Conservation (phyloP, 2,329 filamentous ascomycete genomes). For the Cryphonectria nitschkei region DNA sequence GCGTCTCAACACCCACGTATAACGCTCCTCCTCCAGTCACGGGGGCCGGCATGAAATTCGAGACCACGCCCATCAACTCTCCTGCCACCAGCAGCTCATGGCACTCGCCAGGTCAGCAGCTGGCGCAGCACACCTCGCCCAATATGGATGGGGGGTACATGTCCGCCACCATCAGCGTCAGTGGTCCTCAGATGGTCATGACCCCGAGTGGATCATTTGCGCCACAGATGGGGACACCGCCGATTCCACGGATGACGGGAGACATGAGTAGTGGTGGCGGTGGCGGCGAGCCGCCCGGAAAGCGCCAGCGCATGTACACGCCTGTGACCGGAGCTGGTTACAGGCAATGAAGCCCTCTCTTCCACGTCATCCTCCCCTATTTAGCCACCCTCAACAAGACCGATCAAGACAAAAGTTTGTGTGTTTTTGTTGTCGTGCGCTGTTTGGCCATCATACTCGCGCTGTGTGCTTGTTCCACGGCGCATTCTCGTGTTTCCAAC, state of each 20-base stretch:
- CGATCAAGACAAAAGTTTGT: neutral
- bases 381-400: neutral
- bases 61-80: constrained; percentile 59
- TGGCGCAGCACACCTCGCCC: constrained; percentile 57
- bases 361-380: constrained; percentile 8
- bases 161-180: constrained; percentile 47
- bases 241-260: constrained; percentile 40
- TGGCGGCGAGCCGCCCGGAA: constrained; percentile 51
- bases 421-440: neutral
- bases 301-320: constrained; percentile 55
- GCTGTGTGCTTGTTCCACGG: neutral
- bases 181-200: constrained; percentile 41
- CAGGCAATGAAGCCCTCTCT: constrained; percentile 42
- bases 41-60: constrained; percentile 51
- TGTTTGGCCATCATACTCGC: neutral
- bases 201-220: constrained; percentile 42
- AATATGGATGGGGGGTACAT: constrained; percentile 43
- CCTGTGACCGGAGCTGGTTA: constrained; percentile 44
- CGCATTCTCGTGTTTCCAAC: neutral
- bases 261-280: constrained; percentile 37
- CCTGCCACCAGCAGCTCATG: constrained; percentile 52
- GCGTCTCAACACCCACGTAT: constrained; percentile 31
- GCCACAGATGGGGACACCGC: constrained; percentile 35
- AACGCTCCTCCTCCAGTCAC: constrained; percentile 40
- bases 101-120: constrained; percentile 55